phyloP scores from a whole-genome alignment of 2,329 filamentous ascomycete species.

The Dichotomopilus funicola region DNA sequence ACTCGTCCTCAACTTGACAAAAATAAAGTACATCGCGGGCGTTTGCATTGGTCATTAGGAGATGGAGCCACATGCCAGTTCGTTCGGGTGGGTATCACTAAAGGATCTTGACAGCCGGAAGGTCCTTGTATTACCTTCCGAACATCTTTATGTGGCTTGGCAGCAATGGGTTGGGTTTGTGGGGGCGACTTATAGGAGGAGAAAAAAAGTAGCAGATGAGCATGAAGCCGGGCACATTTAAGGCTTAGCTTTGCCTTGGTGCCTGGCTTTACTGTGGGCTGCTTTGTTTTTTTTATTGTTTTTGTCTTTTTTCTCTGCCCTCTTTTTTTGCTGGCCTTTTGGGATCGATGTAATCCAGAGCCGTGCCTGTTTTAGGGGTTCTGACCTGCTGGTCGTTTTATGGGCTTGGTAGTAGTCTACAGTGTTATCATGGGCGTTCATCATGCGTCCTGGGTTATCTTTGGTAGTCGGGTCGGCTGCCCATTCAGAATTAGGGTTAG shows the following conservation, averaged over 20 bases:
- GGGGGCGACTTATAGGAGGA: too few relatives aligned
- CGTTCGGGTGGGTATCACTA: not conserved
- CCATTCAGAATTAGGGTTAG: too few relatives aligned
- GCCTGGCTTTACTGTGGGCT: not conserved
- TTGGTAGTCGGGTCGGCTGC: too few relatives aligned
- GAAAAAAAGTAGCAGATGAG: too few relatives aligned
- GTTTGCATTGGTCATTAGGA: slow-evolving; percentile 2
- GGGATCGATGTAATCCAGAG: not conserved
- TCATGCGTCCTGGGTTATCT: too few relatives aligned
- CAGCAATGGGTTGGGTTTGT: too few relatives aligned
- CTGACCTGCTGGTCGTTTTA: too few relatives aligned
- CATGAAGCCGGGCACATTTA: too few relatives aligned
- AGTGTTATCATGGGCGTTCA: too few relatives aligned
- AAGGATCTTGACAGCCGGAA: not conserved
- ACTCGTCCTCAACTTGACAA: not conserved
- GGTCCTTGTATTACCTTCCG: not conserved
- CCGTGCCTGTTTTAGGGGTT: not conserved
- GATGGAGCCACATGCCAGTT: not conserved
- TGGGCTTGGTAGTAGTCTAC: too few relatives aligned
- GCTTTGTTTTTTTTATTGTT: not conserved
- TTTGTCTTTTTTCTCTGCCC: not conserved
- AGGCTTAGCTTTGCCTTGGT: not conserved
- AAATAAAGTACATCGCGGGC: slow-evolving; percentile 1
- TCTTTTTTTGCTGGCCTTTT: not conserved
- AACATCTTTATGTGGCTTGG: too few relatives aligned